A percentile compares a stretch with the other conserved stretches of the same genome.
Evolutionary conservation across 257 asterid species (phyloP).

Genomic region (Osmanthus fragrans): DNA sequence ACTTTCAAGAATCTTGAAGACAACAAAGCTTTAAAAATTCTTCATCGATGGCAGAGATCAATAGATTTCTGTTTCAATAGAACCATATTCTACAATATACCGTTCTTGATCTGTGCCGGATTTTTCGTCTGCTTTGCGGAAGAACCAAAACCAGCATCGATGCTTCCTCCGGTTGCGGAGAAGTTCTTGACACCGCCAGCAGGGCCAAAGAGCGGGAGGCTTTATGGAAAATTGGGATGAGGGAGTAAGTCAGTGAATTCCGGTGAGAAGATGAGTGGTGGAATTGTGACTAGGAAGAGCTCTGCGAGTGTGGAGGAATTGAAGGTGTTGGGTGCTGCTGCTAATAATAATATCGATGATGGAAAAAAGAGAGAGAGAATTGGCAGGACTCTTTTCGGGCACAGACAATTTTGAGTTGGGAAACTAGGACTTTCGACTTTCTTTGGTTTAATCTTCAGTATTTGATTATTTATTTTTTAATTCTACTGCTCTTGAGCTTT

Average conservation of each 20-base stretch:
- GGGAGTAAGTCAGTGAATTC: slow-evolving; percentile 77
- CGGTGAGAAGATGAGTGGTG: slow-evolving; percentile 74
- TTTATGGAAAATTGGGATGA: slow-evolving; percentile 42
- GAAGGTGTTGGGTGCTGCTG: slow-evolving; percentile 55
- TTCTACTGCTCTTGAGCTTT: not conserved
- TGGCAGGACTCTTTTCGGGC: slow-evolving; percentile 44
- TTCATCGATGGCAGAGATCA: slow-evolving; percentile 54
- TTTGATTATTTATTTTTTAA: not conserved
- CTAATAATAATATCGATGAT: slow-evolving; percentile 46
- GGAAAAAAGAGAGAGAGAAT: slow-evolving; percentile 38
- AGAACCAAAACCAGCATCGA: slow-evolving; percentile 63
- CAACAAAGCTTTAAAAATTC: not conserved
- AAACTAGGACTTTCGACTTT: not conserved
- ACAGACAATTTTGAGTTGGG: slow-evolving; percentile 40
- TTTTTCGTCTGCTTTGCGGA: slow-evolving; percentile 69
- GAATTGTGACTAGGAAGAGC: slow-evolving; percentile 72
- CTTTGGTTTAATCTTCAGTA: not conserved
- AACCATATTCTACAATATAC: slow-evolving; percentile 36
- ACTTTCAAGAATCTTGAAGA: not conserved
- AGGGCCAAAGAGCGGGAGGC: slow-evolving; percentile 22
- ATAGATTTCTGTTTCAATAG: slow-evolving; percentile 37
- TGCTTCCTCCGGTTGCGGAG: slow-evolving; percentile 51
- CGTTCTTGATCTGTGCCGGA: slow-evolving; percentile 77
- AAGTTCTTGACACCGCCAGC: slow-evolving; percentile 55
- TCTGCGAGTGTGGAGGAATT: slow-evolving; percentile 69